phyloP scores from a whole-genome alignment of 768 basidiomycete genomes.

The Symmetrospora coprosmae region DNA sequence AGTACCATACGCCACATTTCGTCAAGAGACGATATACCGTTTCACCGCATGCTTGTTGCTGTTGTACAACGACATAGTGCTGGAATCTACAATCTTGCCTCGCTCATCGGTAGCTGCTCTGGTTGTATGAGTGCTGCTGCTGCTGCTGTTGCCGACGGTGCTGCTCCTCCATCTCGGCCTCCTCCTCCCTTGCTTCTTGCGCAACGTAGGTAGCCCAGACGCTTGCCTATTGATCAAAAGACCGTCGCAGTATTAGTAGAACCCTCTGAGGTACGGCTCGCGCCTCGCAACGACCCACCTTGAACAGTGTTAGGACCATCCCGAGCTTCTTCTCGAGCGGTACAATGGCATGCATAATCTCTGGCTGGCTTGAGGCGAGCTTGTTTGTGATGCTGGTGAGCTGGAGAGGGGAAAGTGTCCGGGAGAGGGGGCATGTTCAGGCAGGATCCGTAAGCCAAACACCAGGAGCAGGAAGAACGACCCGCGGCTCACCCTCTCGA shows the following conservation, averaged over 20 bases:
- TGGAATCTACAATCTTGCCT: too few relatives aligned
- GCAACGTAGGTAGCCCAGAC: conserved; percentile 21
- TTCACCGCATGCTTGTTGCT: too few relatives aligned
- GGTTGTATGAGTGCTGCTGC: not conserved
- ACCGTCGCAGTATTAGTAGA: not conserved
- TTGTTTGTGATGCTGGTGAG: conserved; percentile 53
- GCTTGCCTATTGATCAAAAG: conserved; percentile 1
- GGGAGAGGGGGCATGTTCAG: not conserved
- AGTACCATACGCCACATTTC: too few relatives aligned
- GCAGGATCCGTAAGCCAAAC: not conserved
- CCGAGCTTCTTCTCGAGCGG: conserved; percentile 87
- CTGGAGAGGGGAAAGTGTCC: conserved; percentile 37
- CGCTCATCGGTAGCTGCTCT: not conserved
- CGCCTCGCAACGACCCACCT: conserved; percentile 39
- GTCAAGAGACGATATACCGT: too few relatives aligned
- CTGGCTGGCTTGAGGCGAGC: conserved; percentile 59
- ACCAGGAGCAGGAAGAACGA: not conserved
- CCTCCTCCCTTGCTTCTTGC: conserved; percentile 18
- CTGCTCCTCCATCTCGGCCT: not conserved
- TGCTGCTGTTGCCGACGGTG: not conserved
- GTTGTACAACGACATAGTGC: too few relatives aligned
- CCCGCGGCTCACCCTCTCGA: not conserved
- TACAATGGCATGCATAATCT: conserved; percentile 59
- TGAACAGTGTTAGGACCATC: conserved; percentile 88
- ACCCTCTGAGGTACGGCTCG: not conserved